Evolutionary conservation across 179 eudicot genomes (phyloP).

Genomic region (Corrigiola litoralis): DNA sequence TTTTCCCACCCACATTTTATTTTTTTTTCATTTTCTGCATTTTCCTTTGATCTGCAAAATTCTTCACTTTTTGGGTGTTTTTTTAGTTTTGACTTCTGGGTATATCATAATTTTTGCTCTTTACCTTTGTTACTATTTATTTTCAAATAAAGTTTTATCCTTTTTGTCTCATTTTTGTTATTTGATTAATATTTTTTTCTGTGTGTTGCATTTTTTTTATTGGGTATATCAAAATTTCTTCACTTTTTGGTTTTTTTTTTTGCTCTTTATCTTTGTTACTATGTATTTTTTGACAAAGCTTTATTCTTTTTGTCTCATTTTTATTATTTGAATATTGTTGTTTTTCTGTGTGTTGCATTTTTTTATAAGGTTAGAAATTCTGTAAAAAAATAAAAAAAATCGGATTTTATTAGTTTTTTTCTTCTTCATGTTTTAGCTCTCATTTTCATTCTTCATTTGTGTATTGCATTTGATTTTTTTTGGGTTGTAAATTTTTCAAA

Average conservation of each 20-base stretch:
- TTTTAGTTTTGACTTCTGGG: neutral
- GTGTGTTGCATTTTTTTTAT: too few species aligned
- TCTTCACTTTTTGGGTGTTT: neutral
- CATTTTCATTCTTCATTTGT: neutral
- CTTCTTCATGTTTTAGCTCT: neutral
- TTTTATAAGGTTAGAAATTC: too few species aligned
- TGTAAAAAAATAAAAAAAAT: too few species aligned
- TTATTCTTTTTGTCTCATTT: too few species aligned
- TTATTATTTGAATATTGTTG: too few species aligned
- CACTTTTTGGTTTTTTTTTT: neutral
- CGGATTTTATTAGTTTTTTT: neutral
- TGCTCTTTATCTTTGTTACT: neutral
- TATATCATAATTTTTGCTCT: neutral
- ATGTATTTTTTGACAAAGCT: neutral
- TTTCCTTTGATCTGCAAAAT: constrained; percentile 10
- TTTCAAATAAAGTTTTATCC: neutral
- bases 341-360: too few species aligned
- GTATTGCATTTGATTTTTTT: neutral
- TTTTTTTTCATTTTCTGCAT: neutral
- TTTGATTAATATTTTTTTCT: too few species aligned
- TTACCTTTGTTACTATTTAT: neutral
- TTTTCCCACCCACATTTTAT: too few species aligned
- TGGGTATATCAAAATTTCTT: too few species aligned
- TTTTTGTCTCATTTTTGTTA: too few species aligned
- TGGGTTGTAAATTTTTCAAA: neutral